Percentiles rank a stretch among this genome's conserved stretches.
Evolutionary conservation across 768 basidiomycete genomes (phyloP).

Genomic region (Pholiota conissans): DNA sequence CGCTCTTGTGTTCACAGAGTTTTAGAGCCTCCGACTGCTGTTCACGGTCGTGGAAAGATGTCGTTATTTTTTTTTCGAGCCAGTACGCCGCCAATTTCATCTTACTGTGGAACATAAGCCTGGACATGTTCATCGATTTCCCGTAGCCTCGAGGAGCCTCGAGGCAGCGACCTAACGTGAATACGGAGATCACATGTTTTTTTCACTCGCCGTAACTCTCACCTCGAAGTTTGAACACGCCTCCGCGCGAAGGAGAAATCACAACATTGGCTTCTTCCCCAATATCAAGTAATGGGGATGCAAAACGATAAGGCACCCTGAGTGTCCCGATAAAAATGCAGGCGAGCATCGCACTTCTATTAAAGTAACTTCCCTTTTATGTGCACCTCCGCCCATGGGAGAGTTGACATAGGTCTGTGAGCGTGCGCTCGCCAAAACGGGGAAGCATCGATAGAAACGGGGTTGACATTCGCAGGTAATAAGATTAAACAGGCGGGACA

Average conservation of each 20-base stretch:
- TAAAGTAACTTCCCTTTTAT: background rate
- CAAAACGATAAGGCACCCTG: background rate
- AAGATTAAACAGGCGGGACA: background rate
- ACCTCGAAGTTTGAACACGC: too few species aligned
- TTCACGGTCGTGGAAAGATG: background rate
- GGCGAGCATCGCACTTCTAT: background rate
- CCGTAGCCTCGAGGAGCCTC: too few species aligned
- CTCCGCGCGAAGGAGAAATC: too few species aligned
- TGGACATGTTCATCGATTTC: too few species aligned
- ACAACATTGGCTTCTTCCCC: too few species aligned
- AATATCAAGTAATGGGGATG: background rate
- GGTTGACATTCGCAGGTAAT: background rate
- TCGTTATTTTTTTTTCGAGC: too few species aligned
- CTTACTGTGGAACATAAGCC: background rate
- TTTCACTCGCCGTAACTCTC: too few species aligned
- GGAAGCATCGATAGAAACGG: background rate
- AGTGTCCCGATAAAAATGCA: background rate
- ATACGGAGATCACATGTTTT: too few species aligned
- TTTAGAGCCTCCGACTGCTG: too few species aligned
- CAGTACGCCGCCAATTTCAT: background rate
- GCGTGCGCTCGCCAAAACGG: background rate
- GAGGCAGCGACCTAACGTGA: too few species aligned
- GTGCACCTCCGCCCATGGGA: background rate
- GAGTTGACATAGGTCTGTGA: background rate
- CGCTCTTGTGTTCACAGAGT: background rate